Conservation (phyloP, 345 rosid species). For the Erysimum cheiranthoides region DNA sequence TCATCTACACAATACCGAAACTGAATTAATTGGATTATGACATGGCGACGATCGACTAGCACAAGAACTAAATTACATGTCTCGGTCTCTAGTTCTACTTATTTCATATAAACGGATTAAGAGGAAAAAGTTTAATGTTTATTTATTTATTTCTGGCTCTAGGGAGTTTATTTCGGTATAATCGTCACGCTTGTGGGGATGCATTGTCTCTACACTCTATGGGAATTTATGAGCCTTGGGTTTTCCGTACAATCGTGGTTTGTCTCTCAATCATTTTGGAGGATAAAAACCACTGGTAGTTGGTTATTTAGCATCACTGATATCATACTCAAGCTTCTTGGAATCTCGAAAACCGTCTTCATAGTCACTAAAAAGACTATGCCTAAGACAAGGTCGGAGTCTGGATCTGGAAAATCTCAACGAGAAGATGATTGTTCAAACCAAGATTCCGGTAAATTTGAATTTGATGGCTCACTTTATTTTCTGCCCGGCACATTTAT, state of each 20-base stretch:
- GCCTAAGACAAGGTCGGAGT: conserved; percentile 20
- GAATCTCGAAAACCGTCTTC: conserved; percentile 56
- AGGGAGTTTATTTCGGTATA: conserved; percentile 35
- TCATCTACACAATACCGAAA: not conserved
- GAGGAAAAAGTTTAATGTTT: not conserved
- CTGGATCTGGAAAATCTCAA: not conserved
- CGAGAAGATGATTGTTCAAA: conserved; percentile 1
- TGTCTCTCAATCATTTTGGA: conserved; percentile 14
- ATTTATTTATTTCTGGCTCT: not conserved
- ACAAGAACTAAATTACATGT: not conserved
- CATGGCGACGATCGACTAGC: not conserved
- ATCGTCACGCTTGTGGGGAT: conserved; percentile 22
- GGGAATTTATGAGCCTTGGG: conserved; percentile 37
- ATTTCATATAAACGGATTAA: not conserved
- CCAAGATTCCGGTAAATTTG: conserved; percentile 36
- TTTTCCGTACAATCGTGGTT: conserved; percentile 18
- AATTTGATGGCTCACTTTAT: conserved; percentile 52
- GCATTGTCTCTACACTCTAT: conserved; percentile 35
- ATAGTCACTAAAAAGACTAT: conserved; percentile 59
- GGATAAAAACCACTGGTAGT: conserved; percentile 36
- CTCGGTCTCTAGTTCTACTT: not conserved
- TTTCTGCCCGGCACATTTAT: conserved; percentile 65
- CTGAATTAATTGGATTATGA: not conserved
- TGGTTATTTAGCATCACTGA: conserved; percentile 53
- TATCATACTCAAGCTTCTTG: conserved; percentile 50